These are phyloP conservation scores for Plantago rigida DNA, from an alignment of 305 asterid genomes.

Conservation along the genomic window DNA sequence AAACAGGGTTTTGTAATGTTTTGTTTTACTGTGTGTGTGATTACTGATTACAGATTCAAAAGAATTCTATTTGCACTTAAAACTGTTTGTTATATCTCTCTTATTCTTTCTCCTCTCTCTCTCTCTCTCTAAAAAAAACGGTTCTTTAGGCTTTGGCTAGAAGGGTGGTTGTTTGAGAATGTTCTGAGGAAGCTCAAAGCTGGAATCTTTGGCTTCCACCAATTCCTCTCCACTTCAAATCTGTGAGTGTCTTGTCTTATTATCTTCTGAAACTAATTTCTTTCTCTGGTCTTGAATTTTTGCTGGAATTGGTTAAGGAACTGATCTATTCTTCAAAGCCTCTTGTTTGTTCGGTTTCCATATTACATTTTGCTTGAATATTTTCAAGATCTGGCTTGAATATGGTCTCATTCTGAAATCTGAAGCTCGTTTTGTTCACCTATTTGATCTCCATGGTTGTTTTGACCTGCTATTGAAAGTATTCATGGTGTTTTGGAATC, in stretches of 20 bases:
- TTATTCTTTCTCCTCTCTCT: not conserved
- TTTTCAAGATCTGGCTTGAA: slow-evolving; percentile 43
- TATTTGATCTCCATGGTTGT: slow-evolving; percentile 13
- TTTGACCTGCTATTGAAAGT: slow-evolving; percentile 1
- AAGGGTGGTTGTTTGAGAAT: not conserved
- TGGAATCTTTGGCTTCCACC: slow-evolving; percentile 28
- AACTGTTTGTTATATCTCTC: slow-evolving; percentile 17
- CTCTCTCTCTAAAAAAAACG: not conserved
- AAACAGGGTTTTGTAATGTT: not conserved
- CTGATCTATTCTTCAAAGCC: slow-evolving; percentile 29
- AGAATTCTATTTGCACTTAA: slow-evolving; percentile 12
- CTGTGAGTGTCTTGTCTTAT: slow-evolving; percentile 42
- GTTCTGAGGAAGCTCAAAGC: slow-evolving; percentile 30
- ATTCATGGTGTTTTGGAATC: slow-evolving; percentile 2
- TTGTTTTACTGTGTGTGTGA: not conserved
- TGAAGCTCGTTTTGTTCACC: slow-evolving; percentile 23
- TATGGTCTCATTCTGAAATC: slow-evolving; percentile 17
- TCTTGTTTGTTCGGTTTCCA: slow-evolving; percentile 19
- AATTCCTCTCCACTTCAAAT: slow-evolving; percentile 28
- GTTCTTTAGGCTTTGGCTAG: slow-evolving; percentile 16
- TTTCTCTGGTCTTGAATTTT: slow-evolving; percentile 1
- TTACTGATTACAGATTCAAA: slow-evolving; percentile 9
- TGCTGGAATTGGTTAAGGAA: slow-evolving; percentile 20
- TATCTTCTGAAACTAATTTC: slow-evolving; percentile 1
- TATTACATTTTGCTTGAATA: slow-evolving; percentile 7